These are phyloP conservation scores for Calonectria fujianensis DNA, from an alignment of 2,329 filamentous ascomycete species.

Conservation along the genomic window DNA sequence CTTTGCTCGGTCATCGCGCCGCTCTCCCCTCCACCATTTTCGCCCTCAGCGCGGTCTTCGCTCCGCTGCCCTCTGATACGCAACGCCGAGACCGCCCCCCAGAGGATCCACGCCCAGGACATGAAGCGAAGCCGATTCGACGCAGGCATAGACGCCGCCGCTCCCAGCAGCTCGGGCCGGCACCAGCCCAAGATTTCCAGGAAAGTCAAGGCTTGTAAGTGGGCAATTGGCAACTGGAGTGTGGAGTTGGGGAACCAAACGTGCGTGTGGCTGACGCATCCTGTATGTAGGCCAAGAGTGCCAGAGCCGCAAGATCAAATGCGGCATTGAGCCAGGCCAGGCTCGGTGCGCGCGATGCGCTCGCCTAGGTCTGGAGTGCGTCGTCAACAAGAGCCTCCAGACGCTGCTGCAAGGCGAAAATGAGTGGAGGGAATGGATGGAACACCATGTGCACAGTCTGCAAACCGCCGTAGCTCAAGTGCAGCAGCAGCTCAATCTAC, in stretches of 20 bases:
- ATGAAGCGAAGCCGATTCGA: constrained; percentile 37
- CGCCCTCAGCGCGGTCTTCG: constrained; percentile 12
- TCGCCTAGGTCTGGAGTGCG: constrained; percentile 69
- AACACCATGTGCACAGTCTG: constrained; percentile 53
- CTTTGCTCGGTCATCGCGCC: constrained; percentile 27
- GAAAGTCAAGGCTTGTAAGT: constrained; percentile 58
- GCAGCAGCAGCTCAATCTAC: constrained; percentile 49
- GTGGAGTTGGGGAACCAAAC: background rate
- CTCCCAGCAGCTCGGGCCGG: background rate
- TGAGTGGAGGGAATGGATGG: constrained; percentile 62
- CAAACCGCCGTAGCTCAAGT: constrained; percentile 55
- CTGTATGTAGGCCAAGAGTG: constrained; percentile 63
- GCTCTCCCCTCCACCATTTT: constrained; percentile 17
- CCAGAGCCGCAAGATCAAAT: constrained; percentile 74
- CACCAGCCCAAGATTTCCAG: constrained; percentile 57
- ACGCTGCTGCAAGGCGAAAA: constrained; percentile 73
- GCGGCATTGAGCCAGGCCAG: constrained; percentile 67
- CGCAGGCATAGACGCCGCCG: constrained; percentile 3
- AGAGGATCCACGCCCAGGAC: background rate
- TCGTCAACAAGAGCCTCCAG: constrained; percentile 74
- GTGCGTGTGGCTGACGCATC: background rate
- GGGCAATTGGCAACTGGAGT: background rate
- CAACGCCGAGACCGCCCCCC: background rate
- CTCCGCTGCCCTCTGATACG: constrained; percentile 2
- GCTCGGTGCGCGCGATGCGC: constrained; percentile 69